Percentiles rank a stretch among this genome's conserved stretches.
These are phyloP conservation scores for Monotropa hypopitys DNA, from an alignment of 179 eudicot species.

Conservation along the genomic window DNA sequence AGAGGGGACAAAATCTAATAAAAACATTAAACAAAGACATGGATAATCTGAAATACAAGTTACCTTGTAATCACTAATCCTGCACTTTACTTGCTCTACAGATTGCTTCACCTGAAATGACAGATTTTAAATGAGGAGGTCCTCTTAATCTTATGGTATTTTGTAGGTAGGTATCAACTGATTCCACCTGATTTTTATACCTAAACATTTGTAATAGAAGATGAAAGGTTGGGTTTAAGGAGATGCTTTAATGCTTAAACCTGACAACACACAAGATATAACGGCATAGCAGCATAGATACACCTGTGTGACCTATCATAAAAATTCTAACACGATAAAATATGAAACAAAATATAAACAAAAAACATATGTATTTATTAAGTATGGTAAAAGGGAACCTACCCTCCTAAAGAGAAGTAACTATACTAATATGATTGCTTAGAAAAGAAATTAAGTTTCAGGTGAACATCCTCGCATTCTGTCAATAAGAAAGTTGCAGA, in stretches of 20 bases:
- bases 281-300: neutral
- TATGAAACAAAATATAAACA: neutral
- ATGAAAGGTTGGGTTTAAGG: neutral
- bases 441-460: neutral
- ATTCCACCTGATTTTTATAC: neutral
- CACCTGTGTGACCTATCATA: neutral
- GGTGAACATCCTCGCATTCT: neutral
- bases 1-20: too few species aligned
- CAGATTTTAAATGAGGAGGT: slow-evolving; percentile 2
- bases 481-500: neutral
- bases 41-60: neutral
- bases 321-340: neutral
- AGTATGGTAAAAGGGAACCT: neutral
- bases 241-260: slow-evolving; percentile 4
- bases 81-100: slow-evolving; percentile 32
- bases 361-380: neutral
- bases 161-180: neutral
- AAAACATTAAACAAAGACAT: neutral
- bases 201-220: neutral
- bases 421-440: neutral
- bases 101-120: slow-evolving; percentile 46
- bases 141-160: neutral
- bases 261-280: neutral
- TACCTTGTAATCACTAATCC: slow-evolving; percentile 39
- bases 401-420: neutral